Percentiles rank a stretch among this genome's conserved stretches.
These are phyloP conservation scores for Punica granatum DNA, from an alignment of 345 rosid genomes.

Conservation along the genomic window DNA sequence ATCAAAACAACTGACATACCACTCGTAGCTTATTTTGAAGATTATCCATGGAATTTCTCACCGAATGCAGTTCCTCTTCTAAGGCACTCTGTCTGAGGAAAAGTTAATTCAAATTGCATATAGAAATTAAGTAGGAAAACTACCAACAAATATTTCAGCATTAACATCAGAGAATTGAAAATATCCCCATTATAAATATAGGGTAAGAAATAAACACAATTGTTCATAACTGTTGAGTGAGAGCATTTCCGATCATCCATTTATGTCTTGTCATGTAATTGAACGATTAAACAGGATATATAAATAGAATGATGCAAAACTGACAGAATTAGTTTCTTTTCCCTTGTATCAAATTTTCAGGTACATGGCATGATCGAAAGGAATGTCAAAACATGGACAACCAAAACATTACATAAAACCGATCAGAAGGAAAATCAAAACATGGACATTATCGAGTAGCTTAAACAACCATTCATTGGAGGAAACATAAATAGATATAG, in stretches of 20 bases:
- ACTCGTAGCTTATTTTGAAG: conserved; percentile 67
- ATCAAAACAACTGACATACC: conserved; percentile 40
- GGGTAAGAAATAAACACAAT: not conserved
- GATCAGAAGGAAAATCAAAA: not conserved
- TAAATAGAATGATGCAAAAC: too few relatives aligned
- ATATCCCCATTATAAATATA: not conserved
- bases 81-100: conserved; percentile 92
- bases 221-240: not conserved
- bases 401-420: not conserved
- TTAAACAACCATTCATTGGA: not conserved
- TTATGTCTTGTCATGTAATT: not conserved
- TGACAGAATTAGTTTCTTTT: not conserved
- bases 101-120: conserved; percentile 46
- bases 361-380: too few relatives aligned
- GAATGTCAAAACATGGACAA: too few relatives aligned
- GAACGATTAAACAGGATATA: not conserved
- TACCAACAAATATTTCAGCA: not conserved
- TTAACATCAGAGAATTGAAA: conserved; percentile 2
- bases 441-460: not conserved
- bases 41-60: conserved; percentile 49
- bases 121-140: conserved; percentile 12
- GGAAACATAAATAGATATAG: not conserved
- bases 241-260: not conserved
- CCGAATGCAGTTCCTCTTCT: conserved; percentile 68
- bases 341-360: not conserved